These are phyloP conservation scores for Xylariaceae sp. DNA, from an alignment of 2,329 filamentous ascomycete species.

Conservation along the genomic window DNA sequence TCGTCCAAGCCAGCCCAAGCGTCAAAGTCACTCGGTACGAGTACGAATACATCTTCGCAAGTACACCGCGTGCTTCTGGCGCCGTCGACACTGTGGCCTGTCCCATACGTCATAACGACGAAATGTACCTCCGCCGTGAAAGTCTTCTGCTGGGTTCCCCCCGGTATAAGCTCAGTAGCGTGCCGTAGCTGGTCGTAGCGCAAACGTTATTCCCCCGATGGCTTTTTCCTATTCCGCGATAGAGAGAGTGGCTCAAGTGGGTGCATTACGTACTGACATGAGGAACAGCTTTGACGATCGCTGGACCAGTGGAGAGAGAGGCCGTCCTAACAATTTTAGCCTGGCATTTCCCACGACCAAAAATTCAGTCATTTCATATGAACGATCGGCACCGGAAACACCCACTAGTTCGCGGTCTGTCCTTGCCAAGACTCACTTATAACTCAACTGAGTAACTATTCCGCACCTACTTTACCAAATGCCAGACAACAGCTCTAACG, in stretches of 20 bases:
- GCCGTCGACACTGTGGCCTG: neutral
- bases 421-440: neutral
- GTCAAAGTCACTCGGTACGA: too few species aligned
- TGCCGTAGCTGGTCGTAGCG: neutral
- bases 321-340: too few species aligned
- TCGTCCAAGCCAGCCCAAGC: too few species aligned
- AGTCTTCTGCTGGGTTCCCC: neutral
- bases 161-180: neutral
- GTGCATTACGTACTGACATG: neutral
- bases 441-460: neutral
- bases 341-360: neutral
- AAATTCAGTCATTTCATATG: neutral
- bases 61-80: too few species aligned
- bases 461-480: neutral
- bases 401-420: neutral
- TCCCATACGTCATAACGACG: neutral
- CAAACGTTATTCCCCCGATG: neutral
- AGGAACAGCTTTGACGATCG: neutral
- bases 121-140: too few species aligned
- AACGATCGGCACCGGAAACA: neutral
- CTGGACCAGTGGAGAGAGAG: neutral
- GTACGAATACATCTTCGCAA: too few species aligned
- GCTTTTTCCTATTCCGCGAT: neutral
- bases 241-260: neutral
- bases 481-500: too few species aligned